phyloP scores from a whole-genome alignment of 768 basidiomycete genomes.

The Gloeophyllum trabeum region DNA sequence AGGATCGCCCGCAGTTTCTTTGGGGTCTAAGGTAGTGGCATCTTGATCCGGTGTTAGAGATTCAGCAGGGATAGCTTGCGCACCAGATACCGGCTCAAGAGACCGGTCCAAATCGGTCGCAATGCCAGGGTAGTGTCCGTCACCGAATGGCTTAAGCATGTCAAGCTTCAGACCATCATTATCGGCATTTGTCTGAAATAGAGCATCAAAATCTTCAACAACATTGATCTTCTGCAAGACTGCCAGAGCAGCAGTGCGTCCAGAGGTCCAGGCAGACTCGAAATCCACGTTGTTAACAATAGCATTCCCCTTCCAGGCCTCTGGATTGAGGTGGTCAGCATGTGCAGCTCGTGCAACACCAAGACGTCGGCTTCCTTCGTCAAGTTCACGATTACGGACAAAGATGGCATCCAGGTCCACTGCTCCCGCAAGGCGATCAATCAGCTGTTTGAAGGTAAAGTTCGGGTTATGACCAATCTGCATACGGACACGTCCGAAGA shows the following conservation, averaged over 20 bases:
- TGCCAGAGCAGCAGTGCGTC: constrained; percentile 4
- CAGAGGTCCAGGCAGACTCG: constrained; percentile 8
- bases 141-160: constrained; percentile 14
- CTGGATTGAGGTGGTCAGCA: constrained; percentile 16
- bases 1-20: neutral
- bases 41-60: neutral
- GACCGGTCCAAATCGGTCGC: constrained; percentile 15
- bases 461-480: constrained; percentile 8
- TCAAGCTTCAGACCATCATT: too few relatives aligned
- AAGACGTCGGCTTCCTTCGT: constrained; percentile 11
- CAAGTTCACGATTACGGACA: constrained; percentile 10
- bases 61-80: neutral
- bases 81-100: constrained; percentile 3
- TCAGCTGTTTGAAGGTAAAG: constrained; percentile 6
- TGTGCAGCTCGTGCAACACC: constrained; percentile 10
- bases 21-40: neutral
- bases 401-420: constrained; percentile 11
- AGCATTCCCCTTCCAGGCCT: constrained; percentile 12
- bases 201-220: neutral
- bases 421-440: constrained; percentile 10
- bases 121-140: constrained; percentile 18
- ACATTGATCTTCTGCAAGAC: constrained; percentile 3
- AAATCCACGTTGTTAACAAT: constrained; percentile 10
- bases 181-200: constrained; percentile 9
- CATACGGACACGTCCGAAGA: constrained; percentile 7